phyloP scores from a whole-genome alignment of 2,329 filamentous ascomycete genomes.

The Raffaelea albimanens region DNA sequence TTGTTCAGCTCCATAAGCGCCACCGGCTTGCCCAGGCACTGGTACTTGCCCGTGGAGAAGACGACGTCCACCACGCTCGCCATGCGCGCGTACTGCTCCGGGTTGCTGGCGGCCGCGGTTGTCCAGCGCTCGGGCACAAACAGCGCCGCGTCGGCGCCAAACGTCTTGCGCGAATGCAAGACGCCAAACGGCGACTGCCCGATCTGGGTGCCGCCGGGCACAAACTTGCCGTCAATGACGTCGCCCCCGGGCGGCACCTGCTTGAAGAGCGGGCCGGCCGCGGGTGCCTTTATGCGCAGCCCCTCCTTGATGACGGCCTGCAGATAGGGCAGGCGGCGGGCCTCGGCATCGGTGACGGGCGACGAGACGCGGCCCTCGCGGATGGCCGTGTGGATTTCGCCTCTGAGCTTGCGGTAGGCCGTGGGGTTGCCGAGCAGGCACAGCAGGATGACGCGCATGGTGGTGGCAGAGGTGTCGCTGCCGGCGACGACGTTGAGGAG shows the following conservation, averaged over 20 bases:
- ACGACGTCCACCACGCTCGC: slow-evolving; percentile 21
- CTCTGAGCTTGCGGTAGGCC: slow-evolving; percentile 14
- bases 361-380: slow-evolving; percentile 18
- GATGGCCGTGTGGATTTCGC: slow-evolving; percentile 27
- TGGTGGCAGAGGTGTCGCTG: slow-evolving; percentile 20
- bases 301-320: slow-evolving; percentile 41
- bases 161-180: slow-evolving; percentile 25
- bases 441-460: slow-evolving; percentile 17
- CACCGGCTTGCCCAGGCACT: slow-evolving; percentile 32
- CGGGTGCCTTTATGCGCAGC: slow-evolving; percentile 34
- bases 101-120: slow-evolving; percentile 16
- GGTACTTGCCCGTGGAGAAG: slow-evolving; percentile 28
- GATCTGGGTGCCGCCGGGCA: slow-evolving; percentile 37
- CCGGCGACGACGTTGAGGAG: slow-evolving; percentile 26
- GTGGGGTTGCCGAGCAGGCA: slow-evolving; percentile 17
- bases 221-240: slow-evolving; percentile 26
- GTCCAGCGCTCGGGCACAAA: slow-evolving; percentile 39
- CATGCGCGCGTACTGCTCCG: slow-evolving; percentile 16
- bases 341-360: slow-evolving; percentile 25
- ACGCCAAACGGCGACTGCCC: slow-evolving; percentile 31
- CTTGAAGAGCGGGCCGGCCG: slow-evolving; percentile 19
- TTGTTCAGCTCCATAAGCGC: slow-evolving; percentile 33
- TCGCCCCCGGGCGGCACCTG: slow-evolving; percentile 27
- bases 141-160: slow-evolving; percentile 26
- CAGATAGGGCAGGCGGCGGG: slow-evolving; percentile 33